Evolutionary conservation across 495 filamentous ascomycete genomes (phyloP), one percentile per base, ranked within the genome.

Genomic region (Aspergillus coremiiformis): DNA sequence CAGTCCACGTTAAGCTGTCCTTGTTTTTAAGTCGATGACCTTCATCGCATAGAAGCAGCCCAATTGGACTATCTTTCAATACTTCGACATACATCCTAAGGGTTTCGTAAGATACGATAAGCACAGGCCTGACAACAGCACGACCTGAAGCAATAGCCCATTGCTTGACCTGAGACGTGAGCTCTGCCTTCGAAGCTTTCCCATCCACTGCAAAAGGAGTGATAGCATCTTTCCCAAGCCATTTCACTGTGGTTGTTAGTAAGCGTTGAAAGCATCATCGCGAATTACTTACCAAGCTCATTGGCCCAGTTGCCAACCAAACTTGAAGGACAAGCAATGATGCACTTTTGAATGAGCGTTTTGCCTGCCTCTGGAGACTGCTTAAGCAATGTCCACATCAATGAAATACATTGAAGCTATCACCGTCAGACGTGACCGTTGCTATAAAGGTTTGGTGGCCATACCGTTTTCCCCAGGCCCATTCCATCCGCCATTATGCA

Each of bases 401-500:
- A 72, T 4, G 85, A 66, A 49, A 89, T 88, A 57, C 84, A 88
- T 78, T 88, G 84, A 24, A 86, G 70, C 78, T 80, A 49, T 2
- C 14, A 26, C 19, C 33, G 53, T 77, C 30, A 88, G 74, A 14
- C 72, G 23, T 11, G 10, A 30, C 33, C 27, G 37, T n/a, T 14
- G 14, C 39, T 23, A 15, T 42, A 0, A 19, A 22, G 9, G 26
- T 19, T 17, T 39, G 14, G 29, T 30, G 11, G 20, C 32, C 70
- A 42, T 73, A 95, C 76, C 11, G 93, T 99, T 72, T 99, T 99
- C 41, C 93, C 93, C 27, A 99, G 69, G 39, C 93, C 93, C 93
- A 99, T 99, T 60, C 96, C 93, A 64, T 99, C 93, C 56, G 93
- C 93, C 93, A 99, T 99, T 65, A 99, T 99, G 65, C 93, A 97